A percentile compares a stretch with the other conserved stretches of the same genome.
Evolutionary conservation across 495 filamentous ascomycete genomes (phyloP).

Genomic region (Neurospora terricola): DNA sequence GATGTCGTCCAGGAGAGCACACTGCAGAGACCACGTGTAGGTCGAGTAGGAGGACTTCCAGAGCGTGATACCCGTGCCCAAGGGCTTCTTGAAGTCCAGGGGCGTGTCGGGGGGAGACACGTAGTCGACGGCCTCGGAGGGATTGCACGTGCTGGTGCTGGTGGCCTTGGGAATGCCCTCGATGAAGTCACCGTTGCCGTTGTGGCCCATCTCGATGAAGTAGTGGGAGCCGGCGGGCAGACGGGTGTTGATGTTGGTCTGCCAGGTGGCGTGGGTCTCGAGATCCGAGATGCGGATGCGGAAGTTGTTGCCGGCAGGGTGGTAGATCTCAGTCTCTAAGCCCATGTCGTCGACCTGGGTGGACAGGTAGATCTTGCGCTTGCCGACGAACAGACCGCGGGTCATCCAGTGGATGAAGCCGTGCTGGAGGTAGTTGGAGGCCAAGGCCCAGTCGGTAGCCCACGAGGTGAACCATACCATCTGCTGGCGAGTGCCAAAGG

Average conservation of each 20-base stretch:
- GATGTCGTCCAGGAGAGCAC: constrained; percentile 39
- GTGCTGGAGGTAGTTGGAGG: constrained; percentile 49
- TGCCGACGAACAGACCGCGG: constrained; percentile 45
- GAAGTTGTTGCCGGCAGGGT: constrained; percentile 30
- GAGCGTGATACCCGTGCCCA: constrained; percentile 44
- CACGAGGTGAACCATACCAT: constrained; percentile 52
- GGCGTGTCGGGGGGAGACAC: constrained; percentile 38
- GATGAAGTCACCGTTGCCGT: constrained; percentile 52
- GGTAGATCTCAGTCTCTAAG: constrained; percentile 45
- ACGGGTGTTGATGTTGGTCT: constrained; percentile 37
- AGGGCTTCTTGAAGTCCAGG: constrained; percentile 46
- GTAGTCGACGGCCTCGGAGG: constrained; percentile 15
- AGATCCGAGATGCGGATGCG: constrained; percentile 43
- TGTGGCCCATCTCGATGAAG: constrained; percentile 49
- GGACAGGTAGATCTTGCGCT: constrained; percentile 45
- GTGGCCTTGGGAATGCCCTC: constrained; percentile 22
- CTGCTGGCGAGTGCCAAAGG: constrained; percentile 46
- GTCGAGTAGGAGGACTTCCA: constrained; percentile 40
- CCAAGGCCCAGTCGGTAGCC: constrained; percentile 45
- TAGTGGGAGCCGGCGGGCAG: constrained; percentile 47
- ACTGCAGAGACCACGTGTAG: constrained; percentile 40
- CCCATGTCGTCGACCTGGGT: constrained; percentile 63
- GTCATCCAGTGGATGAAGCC: constrained; percentile 57
- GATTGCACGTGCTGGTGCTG: constrained; percentile 5
- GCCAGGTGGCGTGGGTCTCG: constrained; percentile 39